phyloP scores from a whole-genome alignment of 768 basidiomycete genomes.

The Lyophyllum shimeji region DNA sequence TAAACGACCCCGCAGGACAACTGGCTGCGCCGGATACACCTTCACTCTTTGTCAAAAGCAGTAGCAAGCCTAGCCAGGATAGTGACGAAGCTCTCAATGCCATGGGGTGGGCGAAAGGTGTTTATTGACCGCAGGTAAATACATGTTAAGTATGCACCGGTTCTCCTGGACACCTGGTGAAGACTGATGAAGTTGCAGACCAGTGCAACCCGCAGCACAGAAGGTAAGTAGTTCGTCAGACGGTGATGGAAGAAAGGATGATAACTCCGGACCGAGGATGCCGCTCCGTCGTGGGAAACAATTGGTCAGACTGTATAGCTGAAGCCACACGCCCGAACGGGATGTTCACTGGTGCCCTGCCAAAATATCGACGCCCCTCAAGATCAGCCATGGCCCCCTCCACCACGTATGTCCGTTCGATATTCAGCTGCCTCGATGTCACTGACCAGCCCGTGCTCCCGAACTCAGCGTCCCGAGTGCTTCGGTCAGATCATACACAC shows the following conservation, averaged over 20 bases:
- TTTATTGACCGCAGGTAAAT: slow-evolving; percentile 1
- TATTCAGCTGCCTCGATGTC: neutral
- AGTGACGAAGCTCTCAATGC: neutral
- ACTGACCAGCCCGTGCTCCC: slow-evolving; percentile 12
- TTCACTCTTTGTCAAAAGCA: neutral
- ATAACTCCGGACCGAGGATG: neutral
- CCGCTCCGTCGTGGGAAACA: slow-evolving; percentile 22
- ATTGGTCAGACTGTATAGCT: slow-evolving; percentile 46
- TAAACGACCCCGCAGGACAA: neutral
- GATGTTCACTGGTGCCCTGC: slow-evolving; percentile 19
- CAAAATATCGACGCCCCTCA: slow-evolving; percentile 42
- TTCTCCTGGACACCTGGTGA: neutral
- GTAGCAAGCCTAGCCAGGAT: neutral
- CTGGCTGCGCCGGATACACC: neutral
- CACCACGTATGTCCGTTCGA: slow-evolving; percentile 48
- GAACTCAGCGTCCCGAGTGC: slow-evolving; percentile 51
- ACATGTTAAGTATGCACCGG: slow-evolving; percentile 1
- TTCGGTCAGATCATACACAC: slow-evolving; percentile 46
- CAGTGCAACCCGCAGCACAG: neutral
- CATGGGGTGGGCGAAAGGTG: neutral
- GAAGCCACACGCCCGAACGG: slow-evolving; percentile 35
- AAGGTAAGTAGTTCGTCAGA: neutral
- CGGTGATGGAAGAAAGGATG: neutral
- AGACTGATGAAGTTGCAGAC: neutral
- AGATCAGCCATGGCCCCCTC: slow-evolving; percentile 55